phyloP scores from a whole-genome alignment of 164 flowering plant genomes.

The Chloranthus sessilifolius region DNA sequence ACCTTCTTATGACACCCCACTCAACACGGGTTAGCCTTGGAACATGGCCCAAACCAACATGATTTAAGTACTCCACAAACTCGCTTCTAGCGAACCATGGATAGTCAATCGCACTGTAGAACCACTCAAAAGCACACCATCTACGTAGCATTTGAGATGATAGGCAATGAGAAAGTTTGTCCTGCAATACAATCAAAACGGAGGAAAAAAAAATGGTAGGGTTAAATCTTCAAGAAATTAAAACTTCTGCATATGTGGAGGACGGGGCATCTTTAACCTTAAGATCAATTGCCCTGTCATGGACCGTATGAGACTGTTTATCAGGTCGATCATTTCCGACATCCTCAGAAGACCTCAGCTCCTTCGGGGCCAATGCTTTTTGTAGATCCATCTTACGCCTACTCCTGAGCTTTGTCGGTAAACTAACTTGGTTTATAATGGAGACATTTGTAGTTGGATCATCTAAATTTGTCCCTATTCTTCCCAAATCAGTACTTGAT shows the following conservation, averaged over 20 bases:
- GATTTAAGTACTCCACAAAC: slow-evolving; percentile 89
- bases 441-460: slow-evolving; percentile 37
- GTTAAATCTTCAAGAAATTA: not conserved
- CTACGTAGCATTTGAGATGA: slow-evolving; percentile 54
- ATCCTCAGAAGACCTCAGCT: slow-evolving; percentile 30
- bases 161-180: slow-evolving; percentile 52
- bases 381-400: slow-evolving; percentile 57
- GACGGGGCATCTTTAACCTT: slow-evolving; percentile 32
- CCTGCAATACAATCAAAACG: slow-evolving; percentile 35
- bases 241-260: slow-evolving; percentile 1
- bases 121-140: slow-evolving; percentile 94
- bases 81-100: slow-evolving; percentile 97
- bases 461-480: slow-evolving; percentile 30
- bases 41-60: slow-evolving; percentile 88
- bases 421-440: slow-evolving; percentile 26
- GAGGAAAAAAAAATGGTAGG: not conserved
- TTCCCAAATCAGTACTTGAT: slow-evolving; percentile 35
- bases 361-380: slow-evolving; percentile 25
- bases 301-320: slow-evolving; percentile 19
- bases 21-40: slow-evolving; percentile 93
- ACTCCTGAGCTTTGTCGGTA: slow-evolving; percentile 53
- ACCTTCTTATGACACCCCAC: slow-evolving; percentile 99
- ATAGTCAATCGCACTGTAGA: slow-evolving; percentile 91
- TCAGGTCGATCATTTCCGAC: slow-evolving; percentile 23
- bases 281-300: slow-evolving; percentile 29